Evolutionary conservation across 2,329 filamentous ascomycete genomes (phyloP), one percentile per base, ranked within the genome.

Genomic region (Didymella segeticola): DNA sequence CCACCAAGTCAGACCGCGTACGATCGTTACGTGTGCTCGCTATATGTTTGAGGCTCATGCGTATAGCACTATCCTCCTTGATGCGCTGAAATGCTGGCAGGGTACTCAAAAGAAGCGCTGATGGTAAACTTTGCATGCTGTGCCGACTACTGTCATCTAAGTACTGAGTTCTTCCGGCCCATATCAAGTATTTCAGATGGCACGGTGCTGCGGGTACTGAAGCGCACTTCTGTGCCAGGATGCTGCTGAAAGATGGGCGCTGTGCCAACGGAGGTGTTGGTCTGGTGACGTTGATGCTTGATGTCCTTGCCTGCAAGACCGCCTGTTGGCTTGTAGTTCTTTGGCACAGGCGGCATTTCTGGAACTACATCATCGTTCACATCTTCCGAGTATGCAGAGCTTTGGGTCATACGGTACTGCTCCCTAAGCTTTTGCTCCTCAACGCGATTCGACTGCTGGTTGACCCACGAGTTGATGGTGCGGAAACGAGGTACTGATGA

Each of bases 391-490:
- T 58, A 69, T 3, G 68, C 69, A 9, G 68, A 68, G 14, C 57
- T 64, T 20, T 64, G 62, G 4, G 69, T 73, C 47, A 69, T 62
- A 30, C 71, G 69, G 46, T 69, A 69, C 34, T 73, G 68, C 17
- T 74, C 67, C 31, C 66, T 70, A 15, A 75, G 60, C 43, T 69
- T 68, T 50, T 70, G 67, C 39, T 69, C 70, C 51, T 75, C 73
- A 15, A 76, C 58, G 7, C 71, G 71, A 42, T 67, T 71, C 1
- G 74, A 64, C 49, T 77, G 75, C 37, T 76, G 68, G 47, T 73
- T 71, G 11, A 77, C 75, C 75, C 75, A 77, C 1, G 67, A 72
- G 58, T 77, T 71, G 30, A 77, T 66, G 20, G 74, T 76, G 43
- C 74, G 72, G 64, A 76, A 77, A 25, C 75, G 72, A 1, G 73